These are phyloP conservation scores for Stemphylium vesicarium DNA, from an alignment of 2,329 filamentous ascomycete genomes.

Conservation along the genomic window DNA sequence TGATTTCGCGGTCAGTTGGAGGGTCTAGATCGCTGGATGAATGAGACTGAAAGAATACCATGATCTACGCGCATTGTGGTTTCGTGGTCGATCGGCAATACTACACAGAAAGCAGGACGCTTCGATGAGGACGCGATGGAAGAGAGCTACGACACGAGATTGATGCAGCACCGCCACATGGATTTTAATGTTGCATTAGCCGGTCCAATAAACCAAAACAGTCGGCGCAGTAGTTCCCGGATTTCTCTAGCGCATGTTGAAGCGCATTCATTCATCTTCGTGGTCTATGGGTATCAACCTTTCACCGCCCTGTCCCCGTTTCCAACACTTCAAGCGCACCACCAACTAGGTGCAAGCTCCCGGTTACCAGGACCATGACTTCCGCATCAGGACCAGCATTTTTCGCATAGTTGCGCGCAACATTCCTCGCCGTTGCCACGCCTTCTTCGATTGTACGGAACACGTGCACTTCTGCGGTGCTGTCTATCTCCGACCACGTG, in stretches of 20 bases:
- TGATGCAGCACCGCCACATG: background rate
- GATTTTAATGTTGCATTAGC: background rate
- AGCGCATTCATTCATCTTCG: constrained; percentile 14
- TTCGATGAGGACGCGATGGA: no score
- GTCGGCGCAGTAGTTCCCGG: background rate
- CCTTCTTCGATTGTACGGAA: constrained; percentile 73
- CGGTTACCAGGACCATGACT: constrained; percentile 75
- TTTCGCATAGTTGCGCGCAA: constrained; percentile 41
- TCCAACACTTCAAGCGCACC: constrained; percentile 77
- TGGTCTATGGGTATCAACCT: constrained; percentile 25
- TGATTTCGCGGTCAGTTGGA: background rate
- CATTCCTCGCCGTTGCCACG: constrained; percentile 61
- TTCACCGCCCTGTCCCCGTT: constrained; percentile 21
- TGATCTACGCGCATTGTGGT: no score
- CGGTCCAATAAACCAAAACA: background rate
- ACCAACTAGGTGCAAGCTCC: constrained; percentile 84
- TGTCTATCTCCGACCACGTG: constrained; percentile 59
- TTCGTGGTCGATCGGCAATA: no score
- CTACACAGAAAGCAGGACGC: no score
- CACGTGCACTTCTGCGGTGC: constrained; percentile 60
- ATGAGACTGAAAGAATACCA: background rate
- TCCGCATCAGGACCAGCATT: constrained; percentile 45
- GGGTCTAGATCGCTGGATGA: background rate
- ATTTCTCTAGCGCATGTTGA: constrained; percentile 24
- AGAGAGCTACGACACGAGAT: background rate